Evolutionary conservation across 768 basidiomycete species (phyloP).

Genomic region (Trametes villosa): DNA sequence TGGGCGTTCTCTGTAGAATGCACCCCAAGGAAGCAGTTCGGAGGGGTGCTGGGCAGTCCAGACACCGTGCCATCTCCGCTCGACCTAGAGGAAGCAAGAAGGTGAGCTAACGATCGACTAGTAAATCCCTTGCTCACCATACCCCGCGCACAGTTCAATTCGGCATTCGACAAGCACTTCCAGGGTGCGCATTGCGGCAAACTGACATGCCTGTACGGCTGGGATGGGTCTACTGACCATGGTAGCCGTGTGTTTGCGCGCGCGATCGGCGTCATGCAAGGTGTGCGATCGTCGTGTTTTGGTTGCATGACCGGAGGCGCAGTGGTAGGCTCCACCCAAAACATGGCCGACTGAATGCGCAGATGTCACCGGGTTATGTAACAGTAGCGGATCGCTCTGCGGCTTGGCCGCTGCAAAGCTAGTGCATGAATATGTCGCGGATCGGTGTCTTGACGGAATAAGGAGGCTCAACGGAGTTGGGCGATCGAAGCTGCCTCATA

Average conservation of each 20-base stretch:
- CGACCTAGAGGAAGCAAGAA: background rate
- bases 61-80: conserved; percentile 1
- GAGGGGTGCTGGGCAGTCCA: background rate
- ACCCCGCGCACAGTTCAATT: too few species aligned
- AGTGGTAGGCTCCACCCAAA: conserved; percentile 4
- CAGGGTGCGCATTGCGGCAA: too few species aligned
- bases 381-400: background rate
- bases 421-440: too few species aligned
- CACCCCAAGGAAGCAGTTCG: conserved; percentile 6
- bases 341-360: conserved; percentile 8
- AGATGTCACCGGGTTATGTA: background rate
- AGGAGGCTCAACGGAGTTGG: too few species aligned
- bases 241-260: background rate
- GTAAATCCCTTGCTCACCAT: background rate
- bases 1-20: conserved; percentile 9
- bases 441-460: too few species aligned
- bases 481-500: too few species aligned
- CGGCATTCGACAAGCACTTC: too few species aligned
- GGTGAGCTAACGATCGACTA: background rate
- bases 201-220: conserved; percentile 3
- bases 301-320: conserved; percentile 15
- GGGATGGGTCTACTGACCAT: conserved; percentile 4
- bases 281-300: background rate
- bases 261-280: conserved; percentile 15
- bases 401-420: too few species aligned